Conservation (phyloP, 768 basidiomycete genomes). For the Kondoa subrosea region DNA sequence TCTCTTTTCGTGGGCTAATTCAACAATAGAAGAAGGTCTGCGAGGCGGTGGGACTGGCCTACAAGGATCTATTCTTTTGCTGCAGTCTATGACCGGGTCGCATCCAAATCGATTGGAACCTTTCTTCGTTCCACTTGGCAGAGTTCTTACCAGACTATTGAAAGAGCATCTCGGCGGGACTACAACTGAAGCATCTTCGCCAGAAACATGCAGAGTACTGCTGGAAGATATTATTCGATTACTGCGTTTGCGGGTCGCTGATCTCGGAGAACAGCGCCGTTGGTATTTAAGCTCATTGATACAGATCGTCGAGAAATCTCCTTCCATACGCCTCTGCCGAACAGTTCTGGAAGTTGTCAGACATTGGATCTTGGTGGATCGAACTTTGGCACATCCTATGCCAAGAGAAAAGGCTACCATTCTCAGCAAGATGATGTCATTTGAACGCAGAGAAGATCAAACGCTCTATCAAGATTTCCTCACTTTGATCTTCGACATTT, state of each 20-base stretch:
- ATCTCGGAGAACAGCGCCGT: slow-evolving; percentile 70
- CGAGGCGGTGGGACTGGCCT: slow-evolving; percentile 47
- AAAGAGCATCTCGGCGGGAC: slow-evolving; percentile 54
- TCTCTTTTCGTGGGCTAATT: slow-evolving; percentile 59
- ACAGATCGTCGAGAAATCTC: slow-evolving; percentile 75
- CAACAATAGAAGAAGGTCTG: slow-evolving; percentile 61
- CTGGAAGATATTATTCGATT: slow-evolving; percentile 62
- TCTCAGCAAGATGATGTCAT: slow-evolving; percentile 61
- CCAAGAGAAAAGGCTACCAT: slow-evolving; percentile 89
- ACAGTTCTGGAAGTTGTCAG: slow-evolving; percentile 71
- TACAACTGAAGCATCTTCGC: slow-evolving; percentile 32
- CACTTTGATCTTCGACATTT: slow-evolving; percentile 81
- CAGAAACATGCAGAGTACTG: slow-evolving; percentile 36
- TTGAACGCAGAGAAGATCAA: slow-evolving; percentile 55
- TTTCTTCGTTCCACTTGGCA: slow-evolving; percentile 58
- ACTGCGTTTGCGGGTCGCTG: slow-evolving; percentile 58
- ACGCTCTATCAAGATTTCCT: slow-evolving; percentile 64
- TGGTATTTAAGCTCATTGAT: slow-evolving; percentile 60
- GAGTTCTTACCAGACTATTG: slow-evolving; percentile 62
- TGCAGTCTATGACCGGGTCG: slow-evolving; percentile 65
- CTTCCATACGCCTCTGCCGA: slow-evolving; percentile 56
- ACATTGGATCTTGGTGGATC: slow-evolving; percentile 74
- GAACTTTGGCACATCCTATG: slow-evolving; percentile 62
- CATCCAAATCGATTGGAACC: slow-evolving; percentile 67
- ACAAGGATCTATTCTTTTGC: slow-evolving; percentile 66